Conservation (phyloP, 2,329 filamentous ascomycete genomes). For the Mycocentrospora acerina region DNA sequence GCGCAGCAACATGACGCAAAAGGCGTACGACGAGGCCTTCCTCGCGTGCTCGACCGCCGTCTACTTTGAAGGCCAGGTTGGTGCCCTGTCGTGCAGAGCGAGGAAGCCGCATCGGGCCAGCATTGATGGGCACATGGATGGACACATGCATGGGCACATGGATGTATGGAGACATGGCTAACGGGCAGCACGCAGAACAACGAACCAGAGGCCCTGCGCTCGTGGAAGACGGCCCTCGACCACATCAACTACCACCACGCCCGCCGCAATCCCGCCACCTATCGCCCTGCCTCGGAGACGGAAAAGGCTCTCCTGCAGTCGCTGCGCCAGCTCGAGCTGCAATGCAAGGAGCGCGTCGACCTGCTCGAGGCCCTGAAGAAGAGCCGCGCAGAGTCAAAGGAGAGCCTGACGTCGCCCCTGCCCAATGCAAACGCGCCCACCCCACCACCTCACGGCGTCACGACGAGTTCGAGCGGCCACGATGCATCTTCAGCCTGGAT, state of each 20-base stretch:
- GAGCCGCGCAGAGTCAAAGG: constrained; percentile 57
- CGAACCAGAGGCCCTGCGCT: constrained; percentile 84
- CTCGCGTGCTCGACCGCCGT: constrained; percentile 92
- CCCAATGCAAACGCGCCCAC: constrained; percentile 24
- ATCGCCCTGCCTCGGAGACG: constrained; percentile 74
- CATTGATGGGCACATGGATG: too few species aligned
- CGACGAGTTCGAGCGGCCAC: constrained; percentile 11
- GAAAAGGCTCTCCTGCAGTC: constrained; percentile 82
- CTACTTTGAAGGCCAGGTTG: constrained; percentile 90
- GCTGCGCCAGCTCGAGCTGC: constrained; percentile 77
- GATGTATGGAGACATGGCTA: too few species aligned
- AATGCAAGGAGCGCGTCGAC: constrained; percentile 92
- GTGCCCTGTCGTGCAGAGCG: constrained; percentile 20
- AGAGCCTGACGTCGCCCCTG: constrained; percentile 28
- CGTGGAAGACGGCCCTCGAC: constrained; percentile 85
- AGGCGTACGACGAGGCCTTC: constrained; percentile 97
- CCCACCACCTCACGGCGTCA: constrained; percentile 23
- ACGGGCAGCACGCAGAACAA: constrained; percentile 65
- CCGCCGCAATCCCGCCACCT: constrained; percentile 69
- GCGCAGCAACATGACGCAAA: constrained; percentile 75
- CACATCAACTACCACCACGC: constrained; percentile 86
- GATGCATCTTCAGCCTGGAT: constrained; percentile 57
- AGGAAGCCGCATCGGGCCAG: background rate
- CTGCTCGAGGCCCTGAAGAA: constrained; percentile 78
- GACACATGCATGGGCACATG: too few species aligned